Conservation (phyloP, 495 filamentous ascomycete genomes). For the Penicillium paradoxum region DNA sequence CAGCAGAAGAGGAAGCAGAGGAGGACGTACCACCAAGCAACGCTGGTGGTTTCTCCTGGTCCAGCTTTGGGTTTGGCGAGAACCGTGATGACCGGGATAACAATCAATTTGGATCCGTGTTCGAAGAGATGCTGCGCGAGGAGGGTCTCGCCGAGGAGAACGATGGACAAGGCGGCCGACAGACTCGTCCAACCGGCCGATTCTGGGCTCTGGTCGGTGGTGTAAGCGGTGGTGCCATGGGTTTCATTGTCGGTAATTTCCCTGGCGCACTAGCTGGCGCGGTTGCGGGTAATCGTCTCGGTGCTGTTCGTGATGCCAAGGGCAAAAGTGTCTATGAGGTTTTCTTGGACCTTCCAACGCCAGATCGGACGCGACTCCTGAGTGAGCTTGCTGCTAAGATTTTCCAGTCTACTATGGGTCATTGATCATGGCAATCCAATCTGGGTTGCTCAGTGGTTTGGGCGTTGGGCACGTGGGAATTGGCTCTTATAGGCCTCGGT, state of each 20-base stretch:
- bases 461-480: neutral
- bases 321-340: constrained; percentile 95
- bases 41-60: constrained; percentile 55
- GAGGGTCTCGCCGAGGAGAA: constrained; percentile 73
- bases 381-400: constrained; percentile 71
- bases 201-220: constrained; percentile 88
- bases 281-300: constrained; percentile 86
- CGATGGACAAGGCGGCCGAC: constrained; percentile 19
- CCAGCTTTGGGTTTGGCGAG: constrained; percentile 54
- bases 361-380: constrained; percentile 70
- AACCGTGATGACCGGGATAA: constrained; percentile 50
- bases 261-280: constrained; percentile 86
- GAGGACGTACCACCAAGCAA: constrained; percentile 52
- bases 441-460: neutral
- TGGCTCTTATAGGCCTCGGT: neutral
- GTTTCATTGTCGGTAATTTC: constrained; percentile 90
- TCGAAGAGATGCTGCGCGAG: constrained; percentile 97
- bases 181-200: constrained; percentile 53
- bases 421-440: constrained; percentile 3
- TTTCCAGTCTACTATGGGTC: constrained; percentile 47
- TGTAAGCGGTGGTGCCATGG: constrained; percentile 81
- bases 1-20: constrained; percentile 51
- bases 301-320: constrained; percentile 79
- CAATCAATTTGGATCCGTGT: constrained; percentile 83
- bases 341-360: constrained; percentile 75